Base-by-base conservation (phyloP, 306 rosid genomes). In the cucumber (Cucumis sativus) region DNA sequence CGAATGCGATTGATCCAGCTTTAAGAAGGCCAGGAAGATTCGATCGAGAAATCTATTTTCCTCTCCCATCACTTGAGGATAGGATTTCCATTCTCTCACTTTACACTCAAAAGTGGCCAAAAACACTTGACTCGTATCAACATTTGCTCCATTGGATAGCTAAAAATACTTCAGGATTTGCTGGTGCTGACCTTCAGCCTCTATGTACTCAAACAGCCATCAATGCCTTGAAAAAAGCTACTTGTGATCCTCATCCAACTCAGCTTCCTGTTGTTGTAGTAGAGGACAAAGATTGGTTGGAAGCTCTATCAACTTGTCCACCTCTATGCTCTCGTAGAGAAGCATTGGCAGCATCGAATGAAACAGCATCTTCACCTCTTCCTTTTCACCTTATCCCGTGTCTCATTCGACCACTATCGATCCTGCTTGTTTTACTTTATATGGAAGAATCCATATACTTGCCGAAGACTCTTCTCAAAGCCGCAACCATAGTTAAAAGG, bases 241-340 rank as follows among this genome's bases (percentile, higher is more conserved):
- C 28, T 60, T 11, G 11, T 9, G 37, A 20, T 59, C 10, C 14
- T 25, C 68, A 12, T 30, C 89, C n/a, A n/a, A n/a, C n/a, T n/a
- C n/a, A n/a, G n/a, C n/a, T 91, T 75, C 98, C 98, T 23, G 80
- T 90, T 78, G 87, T 94, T 81, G 84, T 89, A 13, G 98, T 91
- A 81, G 96, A 90, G 89, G 98, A 92, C 84, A 89, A 88, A 85
- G 98, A 94, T 80, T 94, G 98, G 98, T 83, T 94, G 83, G 96
- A 90, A 81, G 98, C 97, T 83, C 64, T 91, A 57, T 82, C 81
- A n/a, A 74, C 79, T 78, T 85, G 93, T 57, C 95, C 96, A 37
- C 92, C 85, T 28, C 98, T 97, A 12, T 91, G 98, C 85, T 94
- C 97, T 65, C 89, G 76, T 37, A 87, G 98, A 82, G 98, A 92